Base-by-base conservation (phyloP, 1,284 basidiomycete genomes). In the Neonothopanus nambi region DNA sequence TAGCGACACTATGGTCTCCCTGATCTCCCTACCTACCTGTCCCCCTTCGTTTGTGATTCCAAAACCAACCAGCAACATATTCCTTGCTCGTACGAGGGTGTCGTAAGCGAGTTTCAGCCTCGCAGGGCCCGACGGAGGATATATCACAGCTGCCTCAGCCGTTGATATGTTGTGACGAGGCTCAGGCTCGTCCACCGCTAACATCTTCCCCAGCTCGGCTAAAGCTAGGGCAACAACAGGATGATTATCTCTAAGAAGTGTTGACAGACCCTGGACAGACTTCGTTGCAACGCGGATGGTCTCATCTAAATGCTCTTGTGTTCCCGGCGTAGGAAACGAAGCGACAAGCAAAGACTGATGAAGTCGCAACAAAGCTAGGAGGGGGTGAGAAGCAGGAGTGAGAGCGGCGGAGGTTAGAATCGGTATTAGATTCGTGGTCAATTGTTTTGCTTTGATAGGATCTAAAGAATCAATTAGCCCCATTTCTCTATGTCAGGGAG, bases 181-280 rank as follows among this genome's bases (percentile, higher is more conserved):
- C 20, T 28, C 15, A 74, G 81, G 82, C 64, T 90, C 87, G 61
- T 92, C 90, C 0, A 91, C 86, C 0, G 83, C 79, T 5, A 94
- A 75, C 3, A 95, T 71, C 67, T 93, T 94, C 0, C 90, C 93
- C 15, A 93, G 74, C 64, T 95, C 92, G 1, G 88, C 85, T 5
- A 89, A 72, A 4, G 89, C 83, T 35, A 97, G 70, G 0, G 82
- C 92, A 4, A 90, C 78, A 0, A 88, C 80, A 0, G 95, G 94
- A 67, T 97, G 94, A 3, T 89, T 89, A 13, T 75, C 67, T 0
- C 76, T 67, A 21, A 92, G 79, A 3, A 91, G 65, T 2, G 65
- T 66, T 13, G 69, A 68, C 15, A 87, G 70, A 0, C 86, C 93
- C 1, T 78, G 73, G n/a, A 76, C 75, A 3, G 82, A 75, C 45